These are phyloP conservation scores for Pulveroboletus sp. DNA, from an alignment of 768 basidiomycete species.

Conservation along the genomic window DNA sequence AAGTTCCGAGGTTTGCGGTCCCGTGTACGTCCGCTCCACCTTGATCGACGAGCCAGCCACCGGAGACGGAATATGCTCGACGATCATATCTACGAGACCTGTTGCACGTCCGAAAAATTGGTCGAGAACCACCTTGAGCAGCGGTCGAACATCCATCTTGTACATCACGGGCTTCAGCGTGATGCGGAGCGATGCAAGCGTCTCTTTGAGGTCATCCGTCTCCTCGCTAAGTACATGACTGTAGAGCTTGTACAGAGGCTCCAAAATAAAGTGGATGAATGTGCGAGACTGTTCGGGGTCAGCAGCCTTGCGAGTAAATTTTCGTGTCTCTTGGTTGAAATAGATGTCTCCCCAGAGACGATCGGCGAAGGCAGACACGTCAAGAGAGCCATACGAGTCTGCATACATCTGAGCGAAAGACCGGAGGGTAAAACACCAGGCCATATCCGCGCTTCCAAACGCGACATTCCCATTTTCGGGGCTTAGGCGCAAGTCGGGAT, in stretches of 20 bases:
- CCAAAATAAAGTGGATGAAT: slow-evolving; percentile 95
- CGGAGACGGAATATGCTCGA: slow-evolving; percentile 87
- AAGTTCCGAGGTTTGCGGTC: slow-evolving; percentile 79
- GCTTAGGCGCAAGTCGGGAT: slow-evolving; percentile 83
- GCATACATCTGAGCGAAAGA: slow-evolving; percentile 98
- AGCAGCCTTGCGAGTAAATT: slow-evolving; percentile 82
- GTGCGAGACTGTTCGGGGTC: slow-evolving; percentile 75
- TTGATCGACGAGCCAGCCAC: slow-evolving; percentile 55
- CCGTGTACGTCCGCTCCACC: slow-evolving; percentile 84
- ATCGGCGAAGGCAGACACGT: slow-evolving; percentile 82
- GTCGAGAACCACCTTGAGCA: slow-evolving; percentile 89
- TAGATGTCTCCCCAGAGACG: slow-evolving; percentile 99
- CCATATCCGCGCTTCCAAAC: slow-evolving; percentile 96
- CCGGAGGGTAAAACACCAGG: slow-evolving; percentile 92
- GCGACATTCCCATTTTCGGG: slow-evolving; percentile 97
- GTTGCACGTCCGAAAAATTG: slow-evolving; percentile 94
- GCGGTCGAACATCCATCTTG: slow-evolving; percentile 97
- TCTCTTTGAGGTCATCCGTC: slow-evolving; percentile 80
- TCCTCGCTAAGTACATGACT: slow-evolving; percentile 94
- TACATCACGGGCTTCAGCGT: slow-evolving; percentile 88
- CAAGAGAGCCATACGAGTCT: slow-evolving; percentile 83
- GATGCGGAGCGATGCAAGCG: slow-evolving; percentile 76
- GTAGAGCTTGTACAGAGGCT: slow-evolving; percentile 96
- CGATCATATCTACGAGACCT: slow-evolving; percentile 91
- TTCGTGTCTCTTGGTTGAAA: slow-evolving; percentile 79